Evolutionary conservation across 2,329 filamentous ascomycete species (phyloP).

Genomic region (Sporothrix luriei): DNA sequence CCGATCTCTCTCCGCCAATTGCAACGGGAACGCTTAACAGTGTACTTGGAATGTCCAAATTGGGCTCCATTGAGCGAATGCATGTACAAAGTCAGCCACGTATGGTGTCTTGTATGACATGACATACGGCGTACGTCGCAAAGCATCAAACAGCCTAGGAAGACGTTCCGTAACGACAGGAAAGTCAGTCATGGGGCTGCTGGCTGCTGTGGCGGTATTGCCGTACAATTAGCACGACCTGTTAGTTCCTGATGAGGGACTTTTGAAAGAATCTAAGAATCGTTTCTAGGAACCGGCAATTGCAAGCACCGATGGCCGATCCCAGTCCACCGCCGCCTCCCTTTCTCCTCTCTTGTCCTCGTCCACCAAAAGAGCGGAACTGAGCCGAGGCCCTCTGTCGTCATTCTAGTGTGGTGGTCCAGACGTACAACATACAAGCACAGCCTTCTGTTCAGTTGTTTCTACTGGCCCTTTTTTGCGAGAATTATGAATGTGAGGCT

Average conservation of each 20-base stretch:
- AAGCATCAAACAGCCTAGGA: too few relatives aligned
- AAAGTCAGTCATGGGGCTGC: too few relatives aligned
- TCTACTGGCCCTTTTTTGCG: constrained; percentile 10
- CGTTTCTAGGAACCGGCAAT: not conserved
- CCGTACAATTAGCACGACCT: too few relatives aligned
- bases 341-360: not conserved
- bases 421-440: not conserved
- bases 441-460: not conserved
- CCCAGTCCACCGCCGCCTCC: not conserved
- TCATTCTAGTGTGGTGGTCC: not conserved
- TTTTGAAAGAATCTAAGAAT: not conserved
- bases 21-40: not conserved
- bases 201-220: not conserved
- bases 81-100: not conserved
- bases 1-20: constrained; percentile 13
- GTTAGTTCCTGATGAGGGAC: not conserved
- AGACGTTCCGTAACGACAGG: too few relatives aligned
- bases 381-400: constrained; percentile 6
- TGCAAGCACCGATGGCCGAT: constrained; percentile 16
- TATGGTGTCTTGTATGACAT: too few relatives aligned
- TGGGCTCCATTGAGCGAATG: constrained; percentile 1
- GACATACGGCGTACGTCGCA: too few relatives aligned
- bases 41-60: not conserved
- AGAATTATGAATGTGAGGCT: not conserved
- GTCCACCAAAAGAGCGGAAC: not conserved